Conservation (phyloP, 73 alveolate species). For the Stentor coeruleus region DNA sequence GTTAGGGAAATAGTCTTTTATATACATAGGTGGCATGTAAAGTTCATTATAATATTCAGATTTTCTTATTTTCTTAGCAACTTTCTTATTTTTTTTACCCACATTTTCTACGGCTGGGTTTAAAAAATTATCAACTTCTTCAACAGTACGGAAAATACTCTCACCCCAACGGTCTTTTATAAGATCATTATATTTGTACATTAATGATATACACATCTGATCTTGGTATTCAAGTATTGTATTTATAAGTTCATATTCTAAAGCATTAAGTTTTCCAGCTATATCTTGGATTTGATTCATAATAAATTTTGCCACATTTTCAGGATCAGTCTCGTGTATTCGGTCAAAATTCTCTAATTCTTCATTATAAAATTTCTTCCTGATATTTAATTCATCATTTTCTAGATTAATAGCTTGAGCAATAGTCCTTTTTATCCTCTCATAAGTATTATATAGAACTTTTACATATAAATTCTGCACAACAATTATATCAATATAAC, state of each 20-base stretch:
- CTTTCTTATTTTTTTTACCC: slow-evolving; percentile 38
- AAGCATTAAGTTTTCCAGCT: not conserved
- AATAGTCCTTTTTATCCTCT: not conserved
- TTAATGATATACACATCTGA: not conserved
- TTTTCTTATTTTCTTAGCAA: slow-evolving; percentile 50
- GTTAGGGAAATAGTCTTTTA: slow-evolving; percentile 29
- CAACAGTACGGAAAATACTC: not conserved
- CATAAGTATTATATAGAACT: not conserved
- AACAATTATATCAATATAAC: not conserved
- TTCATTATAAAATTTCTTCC: no score
- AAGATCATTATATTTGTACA: not conserved
- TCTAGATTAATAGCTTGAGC: not conserved
- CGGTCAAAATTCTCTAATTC: no score
- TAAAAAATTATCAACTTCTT: no score
- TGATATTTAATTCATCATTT: not conserved
- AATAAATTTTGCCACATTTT: not conserved
- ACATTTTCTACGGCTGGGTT: slow-evolving; percentile 39
- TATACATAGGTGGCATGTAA: slow-evolving; percentile 42
- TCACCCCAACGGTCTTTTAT: not conserved
- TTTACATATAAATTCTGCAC: not conserved
- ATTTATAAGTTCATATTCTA: not conserved
- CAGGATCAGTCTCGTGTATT: no score
- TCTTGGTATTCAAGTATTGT: not conserved
- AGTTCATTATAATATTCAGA: slow-evolving; percentile 33
- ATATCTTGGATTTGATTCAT: not conserved